Conservation (phyloP, 2,329 filamentous ascomycete species). For the Nothophaeocryptopus gaeumannii region DNA sequence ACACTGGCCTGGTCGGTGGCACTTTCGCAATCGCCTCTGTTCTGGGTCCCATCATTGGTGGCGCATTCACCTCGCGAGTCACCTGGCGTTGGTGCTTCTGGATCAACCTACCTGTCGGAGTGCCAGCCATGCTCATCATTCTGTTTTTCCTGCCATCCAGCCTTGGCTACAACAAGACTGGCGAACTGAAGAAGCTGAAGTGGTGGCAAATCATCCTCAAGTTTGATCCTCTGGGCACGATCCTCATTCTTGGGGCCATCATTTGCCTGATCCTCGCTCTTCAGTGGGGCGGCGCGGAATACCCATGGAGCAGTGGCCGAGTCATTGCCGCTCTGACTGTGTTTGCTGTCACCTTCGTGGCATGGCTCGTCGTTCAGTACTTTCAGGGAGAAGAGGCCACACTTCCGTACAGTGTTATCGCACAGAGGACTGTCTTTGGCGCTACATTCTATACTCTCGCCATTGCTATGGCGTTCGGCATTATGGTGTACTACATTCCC, state of each 20-base stretch:
- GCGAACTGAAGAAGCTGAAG: constrained; percentile 38
- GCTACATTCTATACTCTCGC: constrained; percentile 13
- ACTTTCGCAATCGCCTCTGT: constrained; percentile 45
- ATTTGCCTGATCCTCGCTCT: constrained; percentile 45
- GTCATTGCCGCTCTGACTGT: constrained; percentile 42
- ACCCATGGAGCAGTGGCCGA: constrained; percentile 37
- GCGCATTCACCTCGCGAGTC: constrained; percentile 46
- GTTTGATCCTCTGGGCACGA: constrained; percentile 42
- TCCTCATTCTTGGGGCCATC: constrained; percentile 38
- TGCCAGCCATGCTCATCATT: constrained; percentile 24
- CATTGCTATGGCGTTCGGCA: constrained; percentile 10
- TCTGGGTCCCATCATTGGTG: constrained; percentile 53
- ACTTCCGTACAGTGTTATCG: constrained; percentile 10
- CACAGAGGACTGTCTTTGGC: constrained; percentile 14
- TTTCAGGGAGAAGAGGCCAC: constrained; percentile 19
- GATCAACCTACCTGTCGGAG: constrained; percentile 51
- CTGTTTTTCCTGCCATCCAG: not conserved
- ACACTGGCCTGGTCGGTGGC: constrained; percentile 34
- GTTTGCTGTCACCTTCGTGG: constrained; percentile 13
- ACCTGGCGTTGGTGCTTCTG: constrained; percentile 54
- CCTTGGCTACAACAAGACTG: constrained; percentile 41
- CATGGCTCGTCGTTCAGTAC: constrained; percentile 13
- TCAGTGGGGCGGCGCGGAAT: constrained; percentile 41
- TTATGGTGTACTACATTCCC: constrained; percentile 19
- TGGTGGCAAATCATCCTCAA: constrained; percentile 26